phyloP scores from a whole-genome alignment of 2,329 filamentous ascomycete species.

The Aureobasidium uvarum region DNA sequence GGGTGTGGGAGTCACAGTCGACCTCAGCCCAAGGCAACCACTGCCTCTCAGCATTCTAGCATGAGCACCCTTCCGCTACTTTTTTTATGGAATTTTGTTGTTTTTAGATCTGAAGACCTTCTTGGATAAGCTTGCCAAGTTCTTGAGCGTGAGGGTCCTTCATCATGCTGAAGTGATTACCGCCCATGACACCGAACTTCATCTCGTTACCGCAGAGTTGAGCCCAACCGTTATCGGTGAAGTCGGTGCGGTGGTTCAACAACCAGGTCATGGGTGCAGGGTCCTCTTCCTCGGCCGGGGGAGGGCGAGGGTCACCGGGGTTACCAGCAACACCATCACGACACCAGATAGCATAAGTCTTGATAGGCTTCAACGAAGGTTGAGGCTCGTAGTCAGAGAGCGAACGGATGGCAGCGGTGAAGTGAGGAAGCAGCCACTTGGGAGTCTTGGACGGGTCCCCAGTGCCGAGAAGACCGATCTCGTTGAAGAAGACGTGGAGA shows the following conservation, averaged over 20 bases:
- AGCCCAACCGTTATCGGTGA: conserved; percentile 67
- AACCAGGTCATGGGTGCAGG: conserved; percentile 61
- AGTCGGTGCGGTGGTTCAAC: conserved; percentile 70
- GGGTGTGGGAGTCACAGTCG: conserved; percentile 21
- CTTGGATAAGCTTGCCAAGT: conserved; percentile 45
- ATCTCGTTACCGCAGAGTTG: conserved; percentile 65
- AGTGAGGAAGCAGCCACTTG: conserved; percentile 72
- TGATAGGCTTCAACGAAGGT: conserved; percentile 61
- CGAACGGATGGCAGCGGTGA: conserved; percentile 65
- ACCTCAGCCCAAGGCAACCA: conserved; percentile 36
- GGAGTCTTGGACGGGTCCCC: conserved; percentile 60
- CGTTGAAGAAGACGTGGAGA: conserved; percentile 70
- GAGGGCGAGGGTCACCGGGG: conserved; percentile 63
- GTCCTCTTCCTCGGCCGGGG: conserved; percentile 59
- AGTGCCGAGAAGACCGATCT: conserved; percentile 68
- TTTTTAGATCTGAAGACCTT: conserved; percentile 38
- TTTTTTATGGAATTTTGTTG: neutral
- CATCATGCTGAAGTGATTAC: conserved; percentile 77
- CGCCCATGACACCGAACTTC: conserved; percentile 64
- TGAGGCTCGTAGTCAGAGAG: conserved; percentile 67
- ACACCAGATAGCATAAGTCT: conserved; percentile 67
- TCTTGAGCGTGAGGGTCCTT: conserved; percentile 51
- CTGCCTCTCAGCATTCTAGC: conserved; percentile 29
- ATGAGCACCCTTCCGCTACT: conserved; percentile 27
- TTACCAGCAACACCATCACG: conserved; percentile 69